Base-by-base conservation (phyloP, 495 filamentous ascomycete species). In the Bathelium albidoporum region DNA sequence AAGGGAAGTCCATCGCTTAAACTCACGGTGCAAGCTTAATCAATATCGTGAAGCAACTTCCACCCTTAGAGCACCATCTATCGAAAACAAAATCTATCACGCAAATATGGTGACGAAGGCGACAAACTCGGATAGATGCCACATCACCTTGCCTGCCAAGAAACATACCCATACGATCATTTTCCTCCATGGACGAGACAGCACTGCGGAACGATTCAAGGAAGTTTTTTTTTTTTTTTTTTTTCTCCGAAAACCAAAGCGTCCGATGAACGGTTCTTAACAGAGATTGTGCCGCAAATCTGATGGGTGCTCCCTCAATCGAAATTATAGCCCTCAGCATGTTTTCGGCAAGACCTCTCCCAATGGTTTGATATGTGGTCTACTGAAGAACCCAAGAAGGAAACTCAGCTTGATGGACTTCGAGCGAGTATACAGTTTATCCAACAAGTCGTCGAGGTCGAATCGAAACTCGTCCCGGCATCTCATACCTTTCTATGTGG, bases 311-410 rank as follows among this genome's bases (percentile, higher is more conserved):
- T 67, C 59, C 69, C 69, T 1, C 36, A 49, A 5, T 59, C 70
- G 14, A 22, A 20, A 22, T 16, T 60, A 10, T 24, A 63, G 2
- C 58, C 32, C 4, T 71, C 66, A 10, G 60, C 58, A 16, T 65
- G 58, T 10, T 62, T 69, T 20, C 16, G 59, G 18, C 60, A 63
- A 39, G 62, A 61, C 0, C 59, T 69, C 60, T 49, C 45, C 28
- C 68, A 70, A 31, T 72, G 70, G 70, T 72, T 72, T 62, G 70
- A 72, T 58, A 69, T 72, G 68, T 43, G 49, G 32, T 59, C 66
- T 2, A 65, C 65, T 0, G 59, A 64, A 36, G 28, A 63, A 18
- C 70, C 70, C 32, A 28, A 58, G 2, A 1, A 7, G 0, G 32
- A 65, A 26, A 44, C 61, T 12, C 70, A 72, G 62, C 45, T 49